Base-by-base conservation (phyloP, 2,329 filamentous ascomycete species). In the Colletotrichum sidae region DNA sequence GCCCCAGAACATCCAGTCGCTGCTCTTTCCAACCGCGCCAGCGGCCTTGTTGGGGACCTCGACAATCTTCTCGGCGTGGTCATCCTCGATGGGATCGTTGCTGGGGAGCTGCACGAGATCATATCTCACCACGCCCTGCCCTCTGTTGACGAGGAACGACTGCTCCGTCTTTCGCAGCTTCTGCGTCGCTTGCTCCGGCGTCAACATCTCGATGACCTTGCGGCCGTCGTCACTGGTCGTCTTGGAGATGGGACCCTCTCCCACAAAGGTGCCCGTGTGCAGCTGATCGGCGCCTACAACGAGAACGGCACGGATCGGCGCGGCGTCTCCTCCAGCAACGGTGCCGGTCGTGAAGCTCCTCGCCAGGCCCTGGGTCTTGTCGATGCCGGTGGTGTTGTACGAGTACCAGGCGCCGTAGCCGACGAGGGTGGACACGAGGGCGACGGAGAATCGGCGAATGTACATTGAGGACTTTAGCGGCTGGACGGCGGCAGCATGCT, bases 1-100 rank as follows among this genome's bases (percentile, higher is more conserved):
- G 63, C 94, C 96, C 96, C 96, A 99, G 78, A 99, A 99, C 94
- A 98, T 98, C 96, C 96, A 99, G 78, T 99, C 96, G 67, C 87
- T 92, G 65, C 84, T 88, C 15, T 85, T 83, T 42, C 84, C 76
- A 39, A 75, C 71, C 25, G 74, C 72, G 33, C 72, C 74, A 39
- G 68, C 72, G 79, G 75, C 86, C 79, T 72, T 86, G 57, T 86
- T 85, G 5, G 93, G 91, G 8, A 97, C 88, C 78, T 98, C 93
- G 51, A 99, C 93, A 73, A 98, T 97, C 85, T 97, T 97, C 81
- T 99, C 96, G 56, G 94, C 92, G 75, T 99, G 96, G 75, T 99
- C 96, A 74, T 99, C 96, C 80, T 99, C 96, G 65, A 99, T 99
- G 0, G 96, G 96, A 72, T 97, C 93, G 77, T 99, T 99, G 82